Conservation (phyloP, 1,139 yeast species). For the Geotrichum histeridarum region DNA sequence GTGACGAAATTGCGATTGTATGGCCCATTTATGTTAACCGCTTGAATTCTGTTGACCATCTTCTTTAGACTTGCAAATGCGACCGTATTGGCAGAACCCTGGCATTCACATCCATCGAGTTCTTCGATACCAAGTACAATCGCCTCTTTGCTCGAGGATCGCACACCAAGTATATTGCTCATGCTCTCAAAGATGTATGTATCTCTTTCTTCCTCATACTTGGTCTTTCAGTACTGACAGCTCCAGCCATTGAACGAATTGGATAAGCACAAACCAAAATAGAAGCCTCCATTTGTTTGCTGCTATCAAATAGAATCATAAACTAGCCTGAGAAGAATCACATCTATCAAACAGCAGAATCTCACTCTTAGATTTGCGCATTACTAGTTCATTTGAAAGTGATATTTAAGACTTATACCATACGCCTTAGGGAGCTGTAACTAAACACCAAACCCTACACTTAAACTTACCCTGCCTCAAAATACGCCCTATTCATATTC, state of each 20-base stretch:
- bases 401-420: no score
- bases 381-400: no score
- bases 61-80: constrained; percentile 31
- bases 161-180: constrained; percentile 42
- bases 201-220: neutral
- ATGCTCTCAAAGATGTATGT: constrained; percentile 38
- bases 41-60: no score
- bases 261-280: constrained; percentile 14
- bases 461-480: no score
- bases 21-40: neutral
- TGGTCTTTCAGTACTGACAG: neutral
- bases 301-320: neutral
- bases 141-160: constrained; percentile 42
- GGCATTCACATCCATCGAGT: constrained; percentile 41
- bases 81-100: constrained; percentile 40
- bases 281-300: neutral
- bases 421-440: no score
- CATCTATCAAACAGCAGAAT: no score
- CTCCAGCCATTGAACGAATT: constrained; percentile 20
- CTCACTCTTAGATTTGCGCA: no score
- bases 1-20: constrained; percentile 27
- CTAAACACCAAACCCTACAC: no score
- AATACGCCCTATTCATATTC: neutral
- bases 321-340: no score
- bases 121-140: constrained; percentile 29